Conservation (phyloP, 208 protist species). For the Acanthamoeba triangularis region DNA sequence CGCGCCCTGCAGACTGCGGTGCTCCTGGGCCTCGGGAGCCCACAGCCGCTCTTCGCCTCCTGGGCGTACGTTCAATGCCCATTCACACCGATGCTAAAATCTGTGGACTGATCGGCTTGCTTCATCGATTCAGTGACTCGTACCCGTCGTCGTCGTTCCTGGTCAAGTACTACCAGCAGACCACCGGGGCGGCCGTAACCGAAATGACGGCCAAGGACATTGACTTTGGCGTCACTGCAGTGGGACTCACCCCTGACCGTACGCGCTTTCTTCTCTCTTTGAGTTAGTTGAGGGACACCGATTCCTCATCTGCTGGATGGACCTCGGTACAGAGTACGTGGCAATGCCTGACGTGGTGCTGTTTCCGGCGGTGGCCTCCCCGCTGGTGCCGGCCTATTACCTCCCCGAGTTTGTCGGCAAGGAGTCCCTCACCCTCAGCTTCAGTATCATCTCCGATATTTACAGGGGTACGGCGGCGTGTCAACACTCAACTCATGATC, state of each 20-base stretch:
- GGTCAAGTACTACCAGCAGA: not conserved
- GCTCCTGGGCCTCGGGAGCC: not conserved
- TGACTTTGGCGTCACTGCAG: not conserved
- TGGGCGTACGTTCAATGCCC: not conserved
- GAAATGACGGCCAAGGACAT: not conserved
- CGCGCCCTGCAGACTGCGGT: not conserved
- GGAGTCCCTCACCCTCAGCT: not conserved
- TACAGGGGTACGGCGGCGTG: not conserved
- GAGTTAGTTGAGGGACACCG: too few relatives aligned
- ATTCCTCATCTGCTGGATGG: too few relatives aligned
- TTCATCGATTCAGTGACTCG: not conserved
- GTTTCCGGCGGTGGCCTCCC: not conserved
- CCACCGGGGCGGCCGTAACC: not conserved
- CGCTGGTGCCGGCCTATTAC: not conserved
- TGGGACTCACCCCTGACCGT: not conserved
- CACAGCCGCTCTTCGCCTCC: not conserved
- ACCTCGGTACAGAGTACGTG: too few relatives aligned
- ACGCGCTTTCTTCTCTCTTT: too few relatives aligned
- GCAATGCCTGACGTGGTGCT: slow-evolving; percentile 1
- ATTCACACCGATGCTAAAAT: not conserved
- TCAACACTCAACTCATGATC: too few relatives aligned
- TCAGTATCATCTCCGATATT: not conserved
- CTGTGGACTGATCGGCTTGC: not conserved
- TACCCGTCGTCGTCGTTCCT: not conserved
- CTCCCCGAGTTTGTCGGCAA: not conserved